phyloP scores from a whole-genome alignment of 805 yeast species.

The Isabelozyma heimii region DNA sequence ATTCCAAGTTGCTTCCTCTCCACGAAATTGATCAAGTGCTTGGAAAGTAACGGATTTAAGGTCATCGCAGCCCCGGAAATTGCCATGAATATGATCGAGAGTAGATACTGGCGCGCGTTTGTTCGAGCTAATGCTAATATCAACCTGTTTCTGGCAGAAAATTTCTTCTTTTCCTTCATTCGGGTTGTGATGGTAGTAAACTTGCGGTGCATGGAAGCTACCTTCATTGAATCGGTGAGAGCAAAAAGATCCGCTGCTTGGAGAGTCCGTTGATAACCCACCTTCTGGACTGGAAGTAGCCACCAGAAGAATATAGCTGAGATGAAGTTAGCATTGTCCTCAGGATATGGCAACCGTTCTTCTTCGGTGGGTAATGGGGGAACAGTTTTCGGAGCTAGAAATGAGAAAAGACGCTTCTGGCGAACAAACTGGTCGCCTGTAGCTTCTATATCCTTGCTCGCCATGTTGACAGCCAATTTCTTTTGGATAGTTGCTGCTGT shows the following conservation, averaged over 20 bases:
- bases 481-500: neutral
- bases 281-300: slow-evolving; percentile 14
- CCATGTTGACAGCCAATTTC: neutral
- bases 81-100: slow-evolving; percentile 34
- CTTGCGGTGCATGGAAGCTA: slow-evolving; percentile 8
- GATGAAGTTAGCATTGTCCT: slow-evolving; percentile 6
- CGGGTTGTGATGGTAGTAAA: slow-evolving; percentile 10
- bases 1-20: slow-evolving; percentile 19
- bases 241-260: slow-evolving; percentile 12
- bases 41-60: slow-evolving; percentile 59
- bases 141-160: slow-evolving; percentile 23
- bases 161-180: slow-evolving; percentile 8
- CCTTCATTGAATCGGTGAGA: slow-evolving; percentile 8
- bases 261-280: slow-evolving; percentile 17
- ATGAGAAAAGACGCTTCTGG: slow-evolving; percentile 8
- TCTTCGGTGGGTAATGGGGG: slow-evolving; percentile 11
- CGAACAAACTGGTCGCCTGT: neutral
- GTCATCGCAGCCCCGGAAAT: slow-evolving; percentile 43
- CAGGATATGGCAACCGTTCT: slow-evolving; percentile 7
- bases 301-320: slow-evolving; percentile 15
- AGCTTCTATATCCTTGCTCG: neutral
- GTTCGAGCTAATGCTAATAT: slow-evolving; percentile 44
- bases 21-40: slow-evolving; percentile 49
- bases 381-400: slow-evolving; percentile 6
- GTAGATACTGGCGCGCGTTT: slow-evolving; percentile 37